Evolutionary conservation across 1,284 basidiomycete species (phyloP), one percentile per base, ranked within the genome.

Genomic region (Cryptococcus sp.): DNA sequence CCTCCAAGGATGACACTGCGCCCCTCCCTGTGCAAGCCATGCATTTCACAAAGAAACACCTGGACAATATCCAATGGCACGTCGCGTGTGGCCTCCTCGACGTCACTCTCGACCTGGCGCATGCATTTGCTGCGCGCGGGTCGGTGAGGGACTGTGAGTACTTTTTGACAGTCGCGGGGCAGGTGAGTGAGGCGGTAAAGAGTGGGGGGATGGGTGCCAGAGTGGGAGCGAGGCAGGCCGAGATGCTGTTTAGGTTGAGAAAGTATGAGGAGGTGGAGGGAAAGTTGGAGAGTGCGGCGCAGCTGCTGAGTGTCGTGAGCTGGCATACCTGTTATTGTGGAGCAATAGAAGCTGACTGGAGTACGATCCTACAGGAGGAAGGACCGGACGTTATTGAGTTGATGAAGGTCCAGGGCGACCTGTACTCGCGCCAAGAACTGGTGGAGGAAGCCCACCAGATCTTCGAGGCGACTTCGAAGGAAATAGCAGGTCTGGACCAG

Each of bases 141-240:
- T 89, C 89, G 1, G 83, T 85, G 7, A 83, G 87, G 24, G 89
- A 92, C 66, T 85, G 88, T 4, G 86, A 90, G 60, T 91, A 88
- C 67, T 93, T 91, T 70, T 80, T 87, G 1, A 80, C 84, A 40
- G 86, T 91, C 66, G 88, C 87, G 0, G 78, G 82, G 12, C 82
- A 85, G 20, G 78, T 94, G 4, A 87, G 89, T 0, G 79, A 81
- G 42, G 80, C 85, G 2, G 70, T 91, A 13, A 85, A 84, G 53
- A 83, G 87, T 0, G 83, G 85, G 3, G 81, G 84, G 0, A 79
- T 88, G 66, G 72, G 82, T 2, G 83, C 85, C 20, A 82, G 87
- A 7, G 86, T 88, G 0, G 73, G 86, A 16, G 80, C 85, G 0
- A 79, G 82, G 55, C 82, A 83, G 48, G 86, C 84, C 2, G 88